These are phyloP conservation scores for Capsella bursapastoris DNA, from an alignment of 345 rosid species.

Conservation along the genomic window DNA sequence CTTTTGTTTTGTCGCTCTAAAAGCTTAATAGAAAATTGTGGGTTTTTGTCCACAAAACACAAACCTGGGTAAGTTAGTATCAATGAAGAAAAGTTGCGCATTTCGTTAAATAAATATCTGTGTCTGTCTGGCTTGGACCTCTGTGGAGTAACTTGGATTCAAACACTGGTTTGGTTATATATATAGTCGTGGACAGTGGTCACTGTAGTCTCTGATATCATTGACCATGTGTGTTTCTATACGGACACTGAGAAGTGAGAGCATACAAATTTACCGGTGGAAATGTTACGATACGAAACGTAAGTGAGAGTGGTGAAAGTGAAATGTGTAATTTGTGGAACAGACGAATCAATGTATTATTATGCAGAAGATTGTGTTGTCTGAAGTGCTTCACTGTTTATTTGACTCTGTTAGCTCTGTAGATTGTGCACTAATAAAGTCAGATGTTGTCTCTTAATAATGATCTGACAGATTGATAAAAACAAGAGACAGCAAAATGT, in stretches of 20 bases:
- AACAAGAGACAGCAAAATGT: too few relatives aligned
- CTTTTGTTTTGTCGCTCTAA: not conserved
- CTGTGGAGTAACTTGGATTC: not conserved
- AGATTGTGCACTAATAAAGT: too few relatives aligned
- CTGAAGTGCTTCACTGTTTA: not conserved
- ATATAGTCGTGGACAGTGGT: not conserved
- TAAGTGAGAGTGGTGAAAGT: not conserved
- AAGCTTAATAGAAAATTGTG: constrained; percentile 13
- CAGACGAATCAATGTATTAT: not conserved
- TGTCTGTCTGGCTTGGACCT: not conserved
- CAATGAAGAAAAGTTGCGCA: not conserved
- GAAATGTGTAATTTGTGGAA: not conserved
- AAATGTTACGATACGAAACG: not conserved
- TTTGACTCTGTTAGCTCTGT: too few relatives aligned
- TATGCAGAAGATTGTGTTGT: not conserved
- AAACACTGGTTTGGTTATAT: not conserved
- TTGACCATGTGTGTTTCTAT: too few relatives aligned
- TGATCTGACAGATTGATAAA: too few relatives aligned
- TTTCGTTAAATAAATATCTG: not conserved
- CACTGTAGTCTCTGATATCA: not conserved
- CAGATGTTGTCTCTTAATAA: too few relatives aligned
- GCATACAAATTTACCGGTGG: too few relatives aligned
- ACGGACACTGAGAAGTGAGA: not conserved
- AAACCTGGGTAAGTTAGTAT: too few relatives aligned
- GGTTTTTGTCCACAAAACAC: not conserved